A percentile compares a stretch with the other conserved stretches of the same genome.
phyloP scores from a whole-genome alignment of 2,329 filamentous ascomycete genomes.

The Elsinoe batatas region DNA sequence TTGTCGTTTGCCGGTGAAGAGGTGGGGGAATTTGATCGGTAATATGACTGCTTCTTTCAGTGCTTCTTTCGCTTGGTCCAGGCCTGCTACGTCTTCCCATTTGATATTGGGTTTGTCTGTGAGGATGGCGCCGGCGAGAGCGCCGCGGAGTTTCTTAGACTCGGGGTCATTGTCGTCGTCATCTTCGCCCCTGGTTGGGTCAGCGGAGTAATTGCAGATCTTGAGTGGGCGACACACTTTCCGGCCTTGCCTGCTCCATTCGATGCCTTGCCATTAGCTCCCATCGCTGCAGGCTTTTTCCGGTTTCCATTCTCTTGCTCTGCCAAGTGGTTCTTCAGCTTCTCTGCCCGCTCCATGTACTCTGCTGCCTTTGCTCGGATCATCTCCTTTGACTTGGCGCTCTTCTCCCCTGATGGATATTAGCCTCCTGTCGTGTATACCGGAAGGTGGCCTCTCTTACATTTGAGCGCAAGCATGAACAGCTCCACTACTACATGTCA shows the following conservation, averaged over 20 bases:
- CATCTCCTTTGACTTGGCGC: slow-evolving; percentile 92
- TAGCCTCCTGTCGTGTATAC: neutral
- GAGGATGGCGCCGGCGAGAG: slow-evolving; percentile 82
- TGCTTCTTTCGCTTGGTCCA: slow-evolving; percentile 91
- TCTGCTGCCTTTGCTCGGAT: slow-evolving; percentile 90
- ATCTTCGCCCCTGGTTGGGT: slow-evolving; percentile 33
- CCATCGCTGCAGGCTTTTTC: slow-evolving; percentile 62
- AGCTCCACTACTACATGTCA: slow-evolving; percentile 56
- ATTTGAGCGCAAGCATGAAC: slow-evolving; percentile 98
- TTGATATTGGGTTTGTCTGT: slow-evolving; percentile 92
- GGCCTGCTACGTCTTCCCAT: slow-evolving; percentile 95
- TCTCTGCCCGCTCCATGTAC: slow-evolving; percentile 98
- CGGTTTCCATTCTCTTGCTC: slow-evolving; percentile 57
- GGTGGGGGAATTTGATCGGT: slow-evolving; percentile 94
- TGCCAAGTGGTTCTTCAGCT: slow-evolving; percentile 82
- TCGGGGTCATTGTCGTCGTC: slow-evolving; percentile 71
- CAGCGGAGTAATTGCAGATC: neutral
- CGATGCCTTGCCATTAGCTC: slow-evolving; percentile 58
- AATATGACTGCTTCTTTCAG: slow-evolving; percentile 95
- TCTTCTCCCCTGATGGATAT: slow-evolving; percentile 66
- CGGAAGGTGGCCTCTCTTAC: slow-evolving; percentile 29
- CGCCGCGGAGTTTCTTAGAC: slow-evolving; percentile 86
- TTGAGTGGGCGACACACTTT: slow-evolving; percentile 32
- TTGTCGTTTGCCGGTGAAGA: slow-evolving; percentile 92
- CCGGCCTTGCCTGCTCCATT: slow-evolving; percentile 51